These are phyloP conservation scores for Ogataea degrootiae DNA, from an alignment of 805 yeast species.

Conservation along the genomic window DNA sequence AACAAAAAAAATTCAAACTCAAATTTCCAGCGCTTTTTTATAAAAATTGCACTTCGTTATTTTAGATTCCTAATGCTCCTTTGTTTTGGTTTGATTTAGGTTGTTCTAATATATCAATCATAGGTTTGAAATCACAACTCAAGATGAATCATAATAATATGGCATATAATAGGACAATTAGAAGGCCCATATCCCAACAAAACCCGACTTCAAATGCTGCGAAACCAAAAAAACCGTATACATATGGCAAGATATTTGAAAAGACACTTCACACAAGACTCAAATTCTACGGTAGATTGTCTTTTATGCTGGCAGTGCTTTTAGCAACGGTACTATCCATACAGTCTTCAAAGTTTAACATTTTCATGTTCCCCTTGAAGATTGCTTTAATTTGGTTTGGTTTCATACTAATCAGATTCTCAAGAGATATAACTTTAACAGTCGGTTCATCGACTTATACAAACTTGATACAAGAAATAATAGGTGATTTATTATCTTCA, in stretches of 20 bases:
- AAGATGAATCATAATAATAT: background rate
- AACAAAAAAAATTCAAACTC: too few species aligned
- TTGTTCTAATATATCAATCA: background rate
- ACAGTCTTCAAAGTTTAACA: conserved; percentile 15
- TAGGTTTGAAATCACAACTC: background rate
- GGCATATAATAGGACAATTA: background rate
- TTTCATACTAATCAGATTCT: conserved; percentile 24
- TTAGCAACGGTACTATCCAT: conserved; percentile 18
- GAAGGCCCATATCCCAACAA: background rate
- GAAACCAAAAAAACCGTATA: conserved; percentile 15
- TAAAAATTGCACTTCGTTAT: too few species aligned
- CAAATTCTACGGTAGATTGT: conserved; percentile 25
- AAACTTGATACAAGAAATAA: conserved; percentile 21
- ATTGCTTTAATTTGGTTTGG: conserved; percentile 24
- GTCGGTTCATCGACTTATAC: conserved; percentile 23
- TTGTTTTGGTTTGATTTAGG: too few species aligned
- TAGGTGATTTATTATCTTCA: conserved; percentile 22
- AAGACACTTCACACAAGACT: conserved; percentile 24
- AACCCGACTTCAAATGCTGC: background rate
- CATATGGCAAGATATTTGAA: conserved; percentile 20
- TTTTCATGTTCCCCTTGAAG: conserved; percentile 23
- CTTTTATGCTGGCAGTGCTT: conserved; percentile 18
- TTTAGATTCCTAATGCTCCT: too few species aligned
- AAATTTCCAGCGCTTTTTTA: too few species aligned
- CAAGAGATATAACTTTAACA: conserved; percentile 25